Evolutionary conservation across 2,329 filamentous ascomycete species (phyloP), one percentile per base, ranked within the genome.

Genomic region (Trichoderma sp.): DNA sequence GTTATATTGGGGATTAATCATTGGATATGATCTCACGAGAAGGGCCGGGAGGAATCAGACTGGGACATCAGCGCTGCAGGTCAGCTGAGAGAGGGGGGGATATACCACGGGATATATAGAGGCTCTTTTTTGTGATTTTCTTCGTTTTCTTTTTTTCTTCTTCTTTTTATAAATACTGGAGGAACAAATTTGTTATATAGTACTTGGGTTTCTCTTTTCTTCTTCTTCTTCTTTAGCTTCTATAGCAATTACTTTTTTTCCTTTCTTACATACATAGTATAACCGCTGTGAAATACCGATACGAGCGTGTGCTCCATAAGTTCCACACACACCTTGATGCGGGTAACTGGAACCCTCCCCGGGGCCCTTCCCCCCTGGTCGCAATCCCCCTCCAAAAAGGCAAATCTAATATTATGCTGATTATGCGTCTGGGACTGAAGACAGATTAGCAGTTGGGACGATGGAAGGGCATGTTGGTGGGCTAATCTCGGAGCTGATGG

Each of bases 41-140:
- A 52, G 45, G 59, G 45, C 52, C 45, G 59, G 59, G 45, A 35
- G 58, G 61, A 34, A 57, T 3, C 61, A 56, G 61, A 48, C 37
- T 48, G 61, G 61, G 52, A 56, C 27, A 42, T 53, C 25, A 19
- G 37, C 34, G 61, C 61, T 64, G 61, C 61, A n/a, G 61, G 61
- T 45, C 61, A 64, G 61, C 61, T 19, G 60, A 42, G 25, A 64
- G 25, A 17, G 52, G 61, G 61, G 61, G 48, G 61, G 61, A 64
- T 64, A 64, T 64, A 64, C 61, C 61, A 64, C 37, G 50, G 61
- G 61, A 64, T 57, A 64, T 56, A 63, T 63, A 64, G 52, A 64
- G 61, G 52, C 37, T 56, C 22, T 9, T 35, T 12, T 61, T 13
- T n/a, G 8, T 59, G 25, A n/a, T n/a, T n/a, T 27, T 27, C 25